phyloP scores from a whole-genome alignment of 495 filamentous ascomycete genomes.

The Hypoxylon crocopeplum region DNA sequence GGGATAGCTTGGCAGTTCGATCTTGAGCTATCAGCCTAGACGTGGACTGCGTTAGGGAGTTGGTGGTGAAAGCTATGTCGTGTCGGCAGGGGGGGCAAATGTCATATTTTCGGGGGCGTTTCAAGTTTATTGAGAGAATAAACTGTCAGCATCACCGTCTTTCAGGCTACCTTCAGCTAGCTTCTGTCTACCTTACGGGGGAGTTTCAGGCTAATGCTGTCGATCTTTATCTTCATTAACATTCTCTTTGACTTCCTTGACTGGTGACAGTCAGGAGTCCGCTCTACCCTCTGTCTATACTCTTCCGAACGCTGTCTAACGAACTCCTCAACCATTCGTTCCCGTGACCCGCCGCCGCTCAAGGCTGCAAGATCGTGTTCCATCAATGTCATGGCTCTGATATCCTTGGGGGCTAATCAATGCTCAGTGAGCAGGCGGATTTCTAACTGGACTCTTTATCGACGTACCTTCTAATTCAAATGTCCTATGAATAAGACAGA shows the following conservation, averaged over 20 bases:
- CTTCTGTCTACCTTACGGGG: not conserved
- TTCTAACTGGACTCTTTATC: too few relatives aligned
- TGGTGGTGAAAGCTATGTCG: too few relatives aligned
- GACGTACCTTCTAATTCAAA: too few relatives aligned
- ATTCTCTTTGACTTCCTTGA: not conserved
- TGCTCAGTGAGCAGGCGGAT: too few relatives aligned
- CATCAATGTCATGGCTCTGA: too few relatives aligned
- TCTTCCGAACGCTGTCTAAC: conserved; percentile 2
- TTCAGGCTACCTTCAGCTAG: not conserved
- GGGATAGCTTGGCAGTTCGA: too few relatives aligned
- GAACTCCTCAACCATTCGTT: not conserved
- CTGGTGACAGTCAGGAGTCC: not conserved
- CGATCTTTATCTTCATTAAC: conserved; percentile 7
- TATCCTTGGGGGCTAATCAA: too few relatives aligned
- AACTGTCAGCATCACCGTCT: not conserved
- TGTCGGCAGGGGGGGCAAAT: not conserved
- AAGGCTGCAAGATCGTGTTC: not conserved
- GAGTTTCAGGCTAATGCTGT: not conserved
- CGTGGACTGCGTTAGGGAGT: too few relatives aligned
- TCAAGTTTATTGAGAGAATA: not conserved
- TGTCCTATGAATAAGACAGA: too few relatives aligned
- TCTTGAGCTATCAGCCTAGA: too few relatives aligned
- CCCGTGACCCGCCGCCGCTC: not conserved
- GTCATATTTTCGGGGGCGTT: not conserved
- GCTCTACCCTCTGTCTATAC: not conserved